A percentile compares a stretch with the other conserved stretches of the same genome.
These are phyloP conservation scores for Nectriaceae sp. DNA, from an alignment of 2,329 filamentous ascomycete species.

Conservation along the genomic window DNA sequence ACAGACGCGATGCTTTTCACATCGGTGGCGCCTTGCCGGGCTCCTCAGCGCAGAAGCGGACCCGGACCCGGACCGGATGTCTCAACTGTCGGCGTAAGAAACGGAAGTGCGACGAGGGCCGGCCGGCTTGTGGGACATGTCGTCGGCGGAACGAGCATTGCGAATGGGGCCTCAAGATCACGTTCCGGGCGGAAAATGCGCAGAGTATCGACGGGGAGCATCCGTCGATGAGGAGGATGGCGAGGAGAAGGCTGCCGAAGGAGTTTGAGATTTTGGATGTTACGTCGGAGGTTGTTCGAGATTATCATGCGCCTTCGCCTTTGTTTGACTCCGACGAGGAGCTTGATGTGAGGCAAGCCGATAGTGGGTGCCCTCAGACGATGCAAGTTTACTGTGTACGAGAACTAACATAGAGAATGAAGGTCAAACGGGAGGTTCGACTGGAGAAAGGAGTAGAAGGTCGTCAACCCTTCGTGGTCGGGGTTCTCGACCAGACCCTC, in stretches of 20 bases:
- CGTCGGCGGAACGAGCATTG: conserved; percentile 33
- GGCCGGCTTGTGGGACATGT: conserved; percentile 38
- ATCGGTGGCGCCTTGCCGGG: too few relatives aligned
- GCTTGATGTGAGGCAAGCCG: background rate
- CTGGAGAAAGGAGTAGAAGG: too few relatives aligned
- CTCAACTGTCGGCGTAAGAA: conserved; percentile 42
- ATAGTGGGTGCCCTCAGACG: conserved; percentile 10
- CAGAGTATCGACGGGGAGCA: conserved; percentile 33
- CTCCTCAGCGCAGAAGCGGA: background rate
- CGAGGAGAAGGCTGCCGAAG: conserved; percentile 26
- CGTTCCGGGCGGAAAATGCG: conserved; percentile 39
- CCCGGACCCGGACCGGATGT: conserved; percentile 37
- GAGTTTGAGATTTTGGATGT: conserved; percentile 40
- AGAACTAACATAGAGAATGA: too few relatives aligned
- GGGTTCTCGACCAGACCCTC: too few relatives aligned
- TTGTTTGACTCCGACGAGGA: conserved; percentile 17
- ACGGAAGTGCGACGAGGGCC: conserved; percentile 40
- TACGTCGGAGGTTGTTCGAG: conserved; percentile 38
- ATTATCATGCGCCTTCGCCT: conserved; percentile 32
- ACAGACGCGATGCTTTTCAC: conserved; percentile 5
- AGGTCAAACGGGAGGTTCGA: too few relatives aligned
- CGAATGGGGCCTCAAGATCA: conserved; percentile 41
- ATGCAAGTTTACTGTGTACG: too few relatives aligned
- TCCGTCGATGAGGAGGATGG: conserved; percentile 36
- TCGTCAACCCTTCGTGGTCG: too few relatives aligned